Conservation (phyloP, 306 rosid genomes). For the Vicia villosa region DNA sequence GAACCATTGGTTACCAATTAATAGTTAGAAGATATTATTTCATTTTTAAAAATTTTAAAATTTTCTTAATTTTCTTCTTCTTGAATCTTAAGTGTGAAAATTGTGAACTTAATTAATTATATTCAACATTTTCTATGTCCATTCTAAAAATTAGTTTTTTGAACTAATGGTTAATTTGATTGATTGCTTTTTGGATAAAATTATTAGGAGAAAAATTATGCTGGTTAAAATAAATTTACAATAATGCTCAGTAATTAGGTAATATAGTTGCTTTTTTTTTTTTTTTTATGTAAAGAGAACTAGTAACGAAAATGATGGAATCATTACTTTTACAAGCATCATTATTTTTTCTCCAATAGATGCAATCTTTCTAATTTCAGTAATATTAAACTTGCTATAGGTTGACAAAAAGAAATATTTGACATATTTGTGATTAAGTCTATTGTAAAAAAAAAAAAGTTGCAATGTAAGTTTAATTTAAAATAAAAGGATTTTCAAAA, state of each 20-base stretch:
- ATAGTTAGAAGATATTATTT: conserved; percentile 20
- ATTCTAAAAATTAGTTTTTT: background rate
- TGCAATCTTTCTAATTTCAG: too few species aligned
- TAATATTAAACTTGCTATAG: too few species aligned
- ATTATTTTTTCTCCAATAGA: too few species aligned
- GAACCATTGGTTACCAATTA: conserved; percentile 42
- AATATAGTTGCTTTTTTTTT: background rate
- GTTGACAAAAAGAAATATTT: too few species aligned
- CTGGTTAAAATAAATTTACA: background rate
- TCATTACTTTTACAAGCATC: too few species aligned
- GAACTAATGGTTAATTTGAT: background rate
- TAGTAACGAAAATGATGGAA: too few species aligned
- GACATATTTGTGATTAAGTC: too few species aligned
- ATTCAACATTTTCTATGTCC: background rate
- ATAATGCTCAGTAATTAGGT: background rate
- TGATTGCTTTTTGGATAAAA: background rate
- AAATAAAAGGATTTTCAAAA: background rate
- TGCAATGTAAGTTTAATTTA: background rate
- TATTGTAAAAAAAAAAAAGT: too few species aligned
- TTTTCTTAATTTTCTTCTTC: background rate
- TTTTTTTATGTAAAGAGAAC: too few species aligned
- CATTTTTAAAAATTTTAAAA: background rate
- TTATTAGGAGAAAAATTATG: background rate
- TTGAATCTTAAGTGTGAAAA: background rate
- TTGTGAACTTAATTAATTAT: background rate